Percentiles rank a stretch among this genome's conserved stretches.
phyloP scores from a whole-genome alignment of 2,329 filamentous ascomycete genomes.

The Botrytis hyacinthi region DNA sequence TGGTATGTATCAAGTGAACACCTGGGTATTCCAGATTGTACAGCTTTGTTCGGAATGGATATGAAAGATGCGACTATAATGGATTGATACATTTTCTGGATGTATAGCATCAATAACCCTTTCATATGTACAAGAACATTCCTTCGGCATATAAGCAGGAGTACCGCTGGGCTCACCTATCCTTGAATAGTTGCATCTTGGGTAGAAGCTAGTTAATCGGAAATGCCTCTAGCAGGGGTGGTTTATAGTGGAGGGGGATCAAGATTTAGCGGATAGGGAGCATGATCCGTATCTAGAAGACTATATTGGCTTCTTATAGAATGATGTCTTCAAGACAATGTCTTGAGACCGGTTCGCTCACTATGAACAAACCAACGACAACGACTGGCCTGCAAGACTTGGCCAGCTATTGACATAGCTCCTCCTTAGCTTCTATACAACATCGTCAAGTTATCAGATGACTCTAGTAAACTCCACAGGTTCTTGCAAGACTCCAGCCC shows the following conservation, averaged over 20 bases:
- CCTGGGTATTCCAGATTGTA: not conserved
- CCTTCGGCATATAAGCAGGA: not conserved
- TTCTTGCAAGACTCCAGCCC: not conserved
- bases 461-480: not conserved
- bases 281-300: no score
- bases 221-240: not conserved
- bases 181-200: not conserved
- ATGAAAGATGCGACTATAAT: no score
- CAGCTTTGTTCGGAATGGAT: no score
- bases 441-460: not conserved
- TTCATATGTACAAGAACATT: no score
- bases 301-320: not conserved
- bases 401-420: accelerated
- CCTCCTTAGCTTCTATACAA: accelerated
- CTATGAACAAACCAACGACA: not conserved
- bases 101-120: no score
- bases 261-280: not conserved
- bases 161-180: not conserved
- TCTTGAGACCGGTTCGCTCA: not conserved
- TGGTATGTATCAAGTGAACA: not conserved
- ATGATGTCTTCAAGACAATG: not conserved
- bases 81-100: no score
- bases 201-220: not conserved
- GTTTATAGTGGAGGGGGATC: not conserved
- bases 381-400: not conserved